phyloP scores from a whole-genome alignment of 352 stramenopile genomes.

The Plasmopara muralis region DNA sequence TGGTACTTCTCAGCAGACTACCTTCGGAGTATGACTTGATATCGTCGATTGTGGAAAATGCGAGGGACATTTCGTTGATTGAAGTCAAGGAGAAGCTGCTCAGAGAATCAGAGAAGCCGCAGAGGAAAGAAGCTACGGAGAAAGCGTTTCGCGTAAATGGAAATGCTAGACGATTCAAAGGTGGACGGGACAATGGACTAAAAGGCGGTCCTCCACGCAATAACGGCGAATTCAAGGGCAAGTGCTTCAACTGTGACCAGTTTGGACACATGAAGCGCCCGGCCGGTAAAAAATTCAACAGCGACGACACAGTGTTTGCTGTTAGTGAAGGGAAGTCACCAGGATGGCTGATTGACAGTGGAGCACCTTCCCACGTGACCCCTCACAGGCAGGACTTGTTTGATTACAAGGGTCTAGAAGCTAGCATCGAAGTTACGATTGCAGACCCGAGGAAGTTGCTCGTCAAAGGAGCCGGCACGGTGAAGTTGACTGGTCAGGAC shows the following conservation, averaged over 20 bases:
- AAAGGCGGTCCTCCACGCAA: too few species aligned
- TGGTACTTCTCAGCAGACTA: constrained; percentile 1
- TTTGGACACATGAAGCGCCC: too few species aligned
- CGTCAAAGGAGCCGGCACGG: too few species aligned
- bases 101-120: too few species aligned
- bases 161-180: too few species aligned
- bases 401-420: not conserved
- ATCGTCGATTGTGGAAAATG: not conserved
- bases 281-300: too few species aligned
- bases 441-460: not conserved
- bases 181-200: too few species aligned
- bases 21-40: not conserved
- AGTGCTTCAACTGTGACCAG: not conserved
- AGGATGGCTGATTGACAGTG: constrained; percentile 2
- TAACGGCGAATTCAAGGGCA: too few species aligned
- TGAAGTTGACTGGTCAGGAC: too few species aligned
- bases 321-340: not conserved
- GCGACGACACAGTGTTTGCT: too few species aligned
- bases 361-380: not conserved
- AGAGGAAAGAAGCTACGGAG: not conserved
- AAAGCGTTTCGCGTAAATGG: not conserved
- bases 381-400: not conserved
- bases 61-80: too few species aligned
- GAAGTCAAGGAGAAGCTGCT: too few species aligned
- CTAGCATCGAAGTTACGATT: not conserved